These are phyloP conservation scores for Hortaea werneckii DNA, from an alignment of 2,329 filamentous ascomycete genomes.

Conservation along the genomic window DNA sequence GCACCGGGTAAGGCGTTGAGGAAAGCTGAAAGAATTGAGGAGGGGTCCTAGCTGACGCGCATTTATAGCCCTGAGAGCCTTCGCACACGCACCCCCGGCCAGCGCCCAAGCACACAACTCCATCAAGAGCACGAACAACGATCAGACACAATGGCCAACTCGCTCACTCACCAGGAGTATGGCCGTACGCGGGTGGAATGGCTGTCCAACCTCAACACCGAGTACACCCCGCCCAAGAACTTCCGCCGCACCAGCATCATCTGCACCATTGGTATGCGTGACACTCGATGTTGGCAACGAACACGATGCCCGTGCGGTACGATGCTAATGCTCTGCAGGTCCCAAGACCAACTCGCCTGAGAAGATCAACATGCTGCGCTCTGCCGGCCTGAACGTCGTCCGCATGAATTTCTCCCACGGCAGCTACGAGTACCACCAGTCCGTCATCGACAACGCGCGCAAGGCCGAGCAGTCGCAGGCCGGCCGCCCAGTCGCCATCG, in stretches of 20 bases:
- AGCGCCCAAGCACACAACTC: too few relatives aligned
- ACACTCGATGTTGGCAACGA: background rate
- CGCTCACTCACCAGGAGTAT: conserved; percentile 71
- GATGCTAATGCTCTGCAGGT: conserved; percentile 31
- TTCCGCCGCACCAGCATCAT: conserved; percentile 97
- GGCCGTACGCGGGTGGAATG: conserved; percentile 63
- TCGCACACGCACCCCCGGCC: too few relatives aligned
- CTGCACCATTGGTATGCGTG: conserved; percentile 71
- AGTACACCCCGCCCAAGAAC: conserved; percentile 75
- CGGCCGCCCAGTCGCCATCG: conserved; percentile 89
- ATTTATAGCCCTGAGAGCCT: too few relatives aligned
- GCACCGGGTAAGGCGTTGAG: too few relatives aligned
- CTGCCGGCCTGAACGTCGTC: conserved; percentile 88
- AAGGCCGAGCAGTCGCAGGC: conserved; percentile 66
- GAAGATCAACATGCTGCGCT: conserved; percentile 87
- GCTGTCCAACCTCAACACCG: conserved; percentile 74
- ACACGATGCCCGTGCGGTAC: background rate
- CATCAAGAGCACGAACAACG: too few relatives aligned
- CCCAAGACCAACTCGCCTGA: conserved; percentile 98
- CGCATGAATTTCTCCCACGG: conserved; percentile 99
- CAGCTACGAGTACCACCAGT: conserved; percentile 93
- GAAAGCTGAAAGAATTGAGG: too few relatives aligned
- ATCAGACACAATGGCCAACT: conserved; percentile 49
- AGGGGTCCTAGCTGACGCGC: too few relatives aligned
- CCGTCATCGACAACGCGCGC: conserved; percentile 91